Base-by-base conservation (phyloP, 1,284 basidiomycete species). In the Marasmius tenuissimus region DNA sequence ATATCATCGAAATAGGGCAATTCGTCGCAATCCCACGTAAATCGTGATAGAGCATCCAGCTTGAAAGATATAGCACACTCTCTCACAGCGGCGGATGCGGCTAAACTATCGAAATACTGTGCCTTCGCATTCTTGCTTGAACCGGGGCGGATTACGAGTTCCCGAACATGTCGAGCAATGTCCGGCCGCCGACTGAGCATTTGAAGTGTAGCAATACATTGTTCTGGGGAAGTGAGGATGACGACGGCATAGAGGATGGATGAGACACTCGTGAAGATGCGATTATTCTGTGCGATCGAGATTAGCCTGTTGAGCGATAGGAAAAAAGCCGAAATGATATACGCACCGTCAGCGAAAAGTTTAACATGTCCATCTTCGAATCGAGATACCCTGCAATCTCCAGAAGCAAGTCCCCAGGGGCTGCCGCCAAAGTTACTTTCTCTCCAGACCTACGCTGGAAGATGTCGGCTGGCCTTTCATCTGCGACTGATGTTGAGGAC, bases 1-100 rank as follows among this genome's bases (percentile, higher is more conserved):
- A 91, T 87, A 63, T 87, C 84, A 65, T 91, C 89, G 63, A 84
- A 76, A 40, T 80, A 82, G 2, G 88, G 82, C 38, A 84, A 73
- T 67, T 89, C 88, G 58, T 88, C 85, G 4, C 81, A 86, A 63
- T 86, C 85, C 89, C 89, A 91, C 37, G 82, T 73, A 66, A 91
- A 91, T 10, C 76, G 82, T 37, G 78, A 75, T 53, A 91, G 77
- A 20, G 86, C 86, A 59, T 91, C 89, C 48, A 91, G 72, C 49
- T 76, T 72, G 65, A 69, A 75, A 33, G 84, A 82, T 6, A 79
- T 76, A 8, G 80, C 81, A 16, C 77, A 67, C 20, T 76, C 68
- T 12, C 78, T 71, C 35, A 87, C 75, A 3, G 83, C 79, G n/a
- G 73, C 69, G n/a, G 83, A 83, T 9, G 80, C 76, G 4, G 69